Conservation (phyloP, 495 filamentous ascomycete genomes). For the Tuber borchii region DNA sequence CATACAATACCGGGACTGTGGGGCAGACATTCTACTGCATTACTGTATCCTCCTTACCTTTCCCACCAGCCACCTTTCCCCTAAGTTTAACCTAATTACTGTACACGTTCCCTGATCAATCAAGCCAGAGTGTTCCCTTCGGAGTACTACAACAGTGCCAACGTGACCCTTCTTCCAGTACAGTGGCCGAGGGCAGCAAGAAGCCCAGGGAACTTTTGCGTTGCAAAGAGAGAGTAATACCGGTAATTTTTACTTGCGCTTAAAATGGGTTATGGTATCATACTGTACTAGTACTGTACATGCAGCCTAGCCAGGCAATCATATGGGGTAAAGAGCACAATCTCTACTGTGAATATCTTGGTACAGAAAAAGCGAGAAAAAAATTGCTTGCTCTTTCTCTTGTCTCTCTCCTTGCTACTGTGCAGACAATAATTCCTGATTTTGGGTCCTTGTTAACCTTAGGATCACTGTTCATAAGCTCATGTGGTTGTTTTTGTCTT, state of each 20-base stretch:
- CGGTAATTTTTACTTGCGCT: constrained; percentile 5
- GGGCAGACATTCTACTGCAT: not conserved
- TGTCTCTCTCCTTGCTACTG: no score
- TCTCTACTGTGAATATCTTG: no score
- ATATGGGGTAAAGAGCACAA: no score
- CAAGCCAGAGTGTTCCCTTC: constrained; percentile 3
- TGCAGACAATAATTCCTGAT: no score
- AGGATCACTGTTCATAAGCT: no score
- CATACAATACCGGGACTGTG: not conserved
- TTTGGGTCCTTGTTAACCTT: no score
- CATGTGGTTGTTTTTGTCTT: no score
- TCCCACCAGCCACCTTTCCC: not conserved
- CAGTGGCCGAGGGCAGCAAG: not conserved
- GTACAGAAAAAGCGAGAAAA: no score
- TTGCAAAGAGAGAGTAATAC: not conserved
- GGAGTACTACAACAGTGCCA: not conserved
- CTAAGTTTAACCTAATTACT: not conserved
- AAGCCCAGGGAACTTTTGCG: not conserved
- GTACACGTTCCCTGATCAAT: not conserved
- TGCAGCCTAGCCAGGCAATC: no score
- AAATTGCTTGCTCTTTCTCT: no score
- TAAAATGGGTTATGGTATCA: no score
- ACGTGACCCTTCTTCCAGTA: not conserved
- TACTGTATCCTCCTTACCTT: not conserved
- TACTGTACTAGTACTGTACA: no score